Evolutionary conservation across 192 early-diverging fungal species (phyloP).

Genomic region (Coemansia nantahalensis): DNA sequence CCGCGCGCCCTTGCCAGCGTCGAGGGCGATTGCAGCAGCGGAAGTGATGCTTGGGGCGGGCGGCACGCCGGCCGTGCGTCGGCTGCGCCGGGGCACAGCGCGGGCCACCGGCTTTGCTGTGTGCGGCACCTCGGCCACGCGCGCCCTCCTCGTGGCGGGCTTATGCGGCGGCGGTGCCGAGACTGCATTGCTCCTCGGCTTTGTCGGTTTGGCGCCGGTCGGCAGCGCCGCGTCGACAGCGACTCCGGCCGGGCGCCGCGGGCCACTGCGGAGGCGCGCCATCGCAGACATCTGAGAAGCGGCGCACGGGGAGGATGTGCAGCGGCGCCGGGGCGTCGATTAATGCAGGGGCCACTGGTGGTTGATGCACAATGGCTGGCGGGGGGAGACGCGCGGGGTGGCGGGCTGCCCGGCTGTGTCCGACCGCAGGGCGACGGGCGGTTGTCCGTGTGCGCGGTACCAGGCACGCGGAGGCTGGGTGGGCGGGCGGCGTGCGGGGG

Average conservation of each 20-base stretch:
- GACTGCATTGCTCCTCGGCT: constrained; percentile 1
- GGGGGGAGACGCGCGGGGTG: no score
- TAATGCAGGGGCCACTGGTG: background rate
- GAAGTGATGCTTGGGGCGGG: background rate
- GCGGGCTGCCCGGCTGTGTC: no score
- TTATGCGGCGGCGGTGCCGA: background rate
- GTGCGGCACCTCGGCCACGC: no score
- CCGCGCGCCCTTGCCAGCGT: background rate
- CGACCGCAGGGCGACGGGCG: no score
- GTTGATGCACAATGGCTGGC: no score
- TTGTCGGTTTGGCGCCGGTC: constrained; percentile 8
- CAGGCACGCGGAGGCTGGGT: no score
- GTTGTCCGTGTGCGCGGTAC: no score
- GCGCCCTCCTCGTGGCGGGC: background rate
- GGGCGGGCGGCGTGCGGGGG: no score
- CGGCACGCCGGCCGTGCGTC: background rate
- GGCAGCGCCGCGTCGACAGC: background rate
- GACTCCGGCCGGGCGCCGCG: constrained; percentile 15
- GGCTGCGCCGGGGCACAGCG: constrained; percentile 4
- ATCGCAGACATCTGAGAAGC: constrained; percentile 34
- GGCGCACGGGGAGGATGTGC: background rate
- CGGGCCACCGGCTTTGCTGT: constrained; percentile 1
- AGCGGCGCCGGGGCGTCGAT: background rate
- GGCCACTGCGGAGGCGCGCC: constrained; percentile 38
- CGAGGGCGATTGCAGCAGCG: background rate